phyloP scores from a whole-genome alignment of 345 rosid genomes.

The Rhodomyrtus tomentosa region DNA sequence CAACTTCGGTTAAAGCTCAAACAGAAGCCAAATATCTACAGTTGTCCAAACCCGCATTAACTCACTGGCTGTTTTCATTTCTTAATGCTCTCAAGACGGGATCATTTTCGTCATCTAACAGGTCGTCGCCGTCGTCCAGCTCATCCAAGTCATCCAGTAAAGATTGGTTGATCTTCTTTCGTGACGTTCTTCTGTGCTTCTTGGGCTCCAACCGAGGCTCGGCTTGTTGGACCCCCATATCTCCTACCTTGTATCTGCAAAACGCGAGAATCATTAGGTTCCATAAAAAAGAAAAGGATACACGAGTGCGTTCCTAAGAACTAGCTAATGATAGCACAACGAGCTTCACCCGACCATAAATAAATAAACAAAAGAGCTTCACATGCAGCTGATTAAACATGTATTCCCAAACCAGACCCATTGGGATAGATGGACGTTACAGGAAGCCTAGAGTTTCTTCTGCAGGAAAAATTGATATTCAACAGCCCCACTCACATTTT shows the following conservation, averaged over 20 bases:
- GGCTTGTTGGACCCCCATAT: slow-evolving; percentile 69
- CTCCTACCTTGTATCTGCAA: slow-evolving; percentile 68
- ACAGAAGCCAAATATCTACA: slow-evolving; percentile 1
- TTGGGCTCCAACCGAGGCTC: slow-evolving; percentile 74
- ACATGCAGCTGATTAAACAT: neutral
- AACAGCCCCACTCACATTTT: neutral
- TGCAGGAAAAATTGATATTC: neutral
- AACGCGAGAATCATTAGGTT: neutral
- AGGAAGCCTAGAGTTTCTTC: neutral
- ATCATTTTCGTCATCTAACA: slow-evolving; percentile 38
- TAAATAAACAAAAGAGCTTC: neutral
- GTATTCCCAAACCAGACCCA: neutral
- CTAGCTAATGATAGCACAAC: neutral
- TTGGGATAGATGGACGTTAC: neutral
- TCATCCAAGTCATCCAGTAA: slow-evolving; percentile 43
- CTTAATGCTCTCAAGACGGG: slow-evolving; percentile 40
- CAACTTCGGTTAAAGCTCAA: neutral
- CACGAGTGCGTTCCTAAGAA: neutral
- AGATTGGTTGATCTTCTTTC: slow-evolving; percentile 68
- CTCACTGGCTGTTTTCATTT: slow-evolving; percentile 24
- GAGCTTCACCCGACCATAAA: neutral
- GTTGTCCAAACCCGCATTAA: neutral
- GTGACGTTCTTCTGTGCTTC: slow-evolving; percentile 76
- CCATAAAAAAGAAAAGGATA: neutral
- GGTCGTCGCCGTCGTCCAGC: slow-evolving; percentile 36